These are phyloP conservation scores for Clohesyomyces aquaticus DNA, from an alignment of 495 filamentous ascomycete genomes.

Conservation along the genomic window DNA sequence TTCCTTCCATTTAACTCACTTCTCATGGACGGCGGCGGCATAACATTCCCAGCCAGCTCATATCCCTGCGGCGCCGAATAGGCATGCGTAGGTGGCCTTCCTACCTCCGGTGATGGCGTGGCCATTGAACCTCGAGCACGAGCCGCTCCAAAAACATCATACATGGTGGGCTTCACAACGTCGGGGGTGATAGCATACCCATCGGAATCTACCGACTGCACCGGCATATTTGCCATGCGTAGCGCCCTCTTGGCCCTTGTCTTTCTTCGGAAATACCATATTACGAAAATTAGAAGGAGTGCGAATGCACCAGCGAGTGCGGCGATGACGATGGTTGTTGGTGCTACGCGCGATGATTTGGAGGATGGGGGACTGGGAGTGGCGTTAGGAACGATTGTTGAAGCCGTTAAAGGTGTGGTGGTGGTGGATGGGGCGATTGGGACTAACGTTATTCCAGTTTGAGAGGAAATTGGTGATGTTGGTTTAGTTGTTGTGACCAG, in stretches of 20 bases:
- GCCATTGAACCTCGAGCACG: conserved; percentile 8
- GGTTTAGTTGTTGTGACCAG: conserved; percentile 8
- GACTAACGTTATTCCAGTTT: conserved; percentile 11
- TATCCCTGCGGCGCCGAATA: conserved; percentile 5
- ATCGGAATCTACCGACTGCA: conserved; percentile 5
- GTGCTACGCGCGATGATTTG: conserved; percentile 8
- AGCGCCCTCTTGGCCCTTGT: conserved; percentile 8
- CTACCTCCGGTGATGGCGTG: conserved; percentile 2
- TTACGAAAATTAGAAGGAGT: conserved; percentile 8
- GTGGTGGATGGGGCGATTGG: not conserved
- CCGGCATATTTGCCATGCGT: conserved; percentile 10
- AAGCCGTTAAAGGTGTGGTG: conserved; percentile 8
- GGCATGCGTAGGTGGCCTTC: conserved; percentile 4
- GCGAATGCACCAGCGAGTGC: conserved; percentile 6
- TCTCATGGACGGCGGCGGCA: conserved; percentile 1
- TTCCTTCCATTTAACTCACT: conserved; percentile 6
- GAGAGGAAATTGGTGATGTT: conserved; percentile 4
- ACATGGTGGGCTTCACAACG: conserved; percentile 10
- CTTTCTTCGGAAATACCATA: conserved; percentile 13
- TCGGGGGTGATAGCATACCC: conserved; percentile 6
- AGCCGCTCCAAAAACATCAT: conserved; percentile 11
- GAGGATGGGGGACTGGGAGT: conserved; percentile 5
- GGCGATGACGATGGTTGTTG: conserved; percentile 10
- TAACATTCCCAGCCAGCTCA: conserved; percentile 6
- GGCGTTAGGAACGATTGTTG: conserved; percentile 6